A percentile compares a stretch with the other conserved stretches of the same genome.
These are phyloP conservation scores for Fusarium aywerte DNA, from an alignment of 2,329 filamentous ascomycete genomes.

Conservation along the genomic window DNA sequence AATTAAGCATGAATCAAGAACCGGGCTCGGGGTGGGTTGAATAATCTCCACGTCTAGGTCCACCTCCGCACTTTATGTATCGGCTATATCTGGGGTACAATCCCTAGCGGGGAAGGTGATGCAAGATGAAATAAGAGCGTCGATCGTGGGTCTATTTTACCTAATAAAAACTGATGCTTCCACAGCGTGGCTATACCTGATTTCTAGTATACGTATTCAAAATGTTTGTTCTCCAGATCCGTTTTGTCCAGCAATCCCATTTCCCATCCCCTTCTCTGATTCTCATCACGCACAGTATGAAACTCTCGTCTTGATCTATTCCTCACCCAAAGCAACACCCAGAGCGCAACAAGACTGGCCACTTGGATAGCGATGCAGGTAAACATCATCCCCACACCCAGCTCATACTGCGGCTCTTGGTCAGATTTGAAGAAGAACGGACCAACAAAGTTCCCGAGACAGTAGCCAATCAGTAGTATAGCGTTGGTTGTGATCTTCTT, in stretches of 20 bases:
- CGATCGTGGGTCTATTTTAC: not conserved
- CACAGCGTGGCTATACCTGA: not conserved
- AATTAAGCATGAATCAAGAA: not conserved
- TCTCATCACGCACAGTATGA: not conserved
- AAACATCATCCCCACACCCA: slow-evolving; percentile 39
- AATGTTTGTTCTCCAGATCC: slow-evolving; percentile 31
- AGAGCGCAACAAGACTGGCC: slow-evolving; percentile 7
- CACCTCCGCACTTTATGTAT: not conserved
- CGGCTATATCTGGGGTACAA: not conserved
- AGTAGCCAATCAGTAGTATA: slow-evolving; percentile 59
- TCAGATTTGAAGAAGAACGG: slow-evolving; percentile 53
- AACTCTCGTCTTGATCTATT: slow-evolving; percentile 10
- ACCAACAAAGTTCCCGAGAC: slow-evolving; percentile 53
- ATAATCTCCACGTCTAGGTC: not conserved
- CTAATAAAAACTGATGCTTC: not conserved
- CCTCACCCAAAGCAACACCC: slow-evolving; percentile 23
- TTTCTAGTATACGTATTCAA: slow-evolving; percentile 30
- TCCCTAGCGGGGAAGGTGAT: not conserved
- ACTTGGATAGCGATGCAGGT: slow-evolving; percentile 30
- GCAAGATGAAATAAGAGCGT: not conserved
- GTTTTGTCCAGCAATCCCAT: slow-evolving; percentile 27
- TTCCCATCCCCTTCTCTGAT: slow-evolving; percentile 16
- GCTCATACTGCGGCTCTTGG: slow-evolving; percentile 23
- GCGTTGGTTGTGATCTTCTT: slow-evolving; percentile 58
- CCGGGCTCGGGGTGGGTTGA: not conserved